Conservation (phyloP, 495 filamentous ascomycete genomes). For the Penicillium silybi region DNA sequence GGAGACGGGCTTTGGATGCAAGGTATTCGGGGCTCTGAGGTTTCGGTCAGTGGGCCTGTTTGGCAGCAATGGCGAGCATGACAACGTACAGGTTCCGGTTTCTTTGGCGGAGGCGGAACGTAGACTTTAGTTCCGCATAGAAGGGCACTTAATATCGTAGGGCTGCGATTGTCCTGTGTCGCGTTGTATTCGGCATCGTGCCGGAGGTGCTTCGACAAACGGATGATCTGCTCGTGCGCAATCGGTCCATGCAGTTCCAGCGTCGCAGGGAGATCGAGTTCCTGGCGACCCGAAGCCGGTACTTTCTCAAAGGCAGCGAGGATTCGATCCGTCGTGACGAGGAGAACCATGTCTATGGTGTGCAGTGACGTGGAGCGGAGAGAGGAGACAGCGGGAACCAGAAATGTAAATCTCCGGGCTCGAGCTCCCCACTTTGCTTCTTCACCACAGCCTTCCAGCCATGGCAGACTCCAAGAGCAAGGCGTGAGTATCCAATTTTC, state of each 20-base stretch:
- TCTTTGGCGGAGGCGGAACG: conserved; percentile 69
- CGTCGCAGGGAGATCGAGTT: conserved; percentile 33
- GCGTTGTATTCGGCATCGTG: conserved; percentile 10
- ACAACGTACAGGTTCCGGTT: conserved; percentile 67
- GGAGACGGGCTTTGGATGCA: conserved; percentile 80
- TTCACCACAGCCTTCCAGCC: conserved; percentile 11
- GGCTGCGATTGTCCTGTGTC: background rate
- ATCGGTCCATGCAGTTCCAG: conserved; percentile 63
- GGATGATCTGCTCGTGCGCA: conserved; percentile 73
- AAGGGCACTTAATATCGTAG: conserved; percentile 55
- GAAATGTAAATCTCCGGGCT: conserved; percentile 7
- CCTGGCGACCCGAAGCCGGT: conserved; percentile 23
- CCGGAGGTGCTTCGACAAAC: conserved; percentile 55
- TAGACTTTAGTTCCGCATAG: conserved; percentile 72
- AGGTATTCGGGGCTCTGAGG: conserved; percentile 79
- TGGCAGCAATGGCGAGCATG: background rate
- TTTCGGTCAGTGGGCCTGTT: conserved; percentile 9
- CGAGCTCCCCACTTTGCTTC: conserved; percentile 24
- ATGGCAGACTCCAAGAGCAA: conserved; percentile 26
- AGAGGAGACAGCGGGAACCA: conserved; percentile 13
- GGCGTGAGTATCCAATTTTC: conserved; percentile 14
- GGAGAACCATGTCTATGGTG: conserved; percentile 61
- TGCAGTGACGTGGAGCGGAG: background rate
- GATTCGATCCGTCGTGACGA: conserved; percentile 69
- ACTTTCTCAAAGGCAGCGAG: conserved; percentile 56